Base-by-base conservation (phyloP, 805 yeast species). In the Pichia heedii region DNA sequence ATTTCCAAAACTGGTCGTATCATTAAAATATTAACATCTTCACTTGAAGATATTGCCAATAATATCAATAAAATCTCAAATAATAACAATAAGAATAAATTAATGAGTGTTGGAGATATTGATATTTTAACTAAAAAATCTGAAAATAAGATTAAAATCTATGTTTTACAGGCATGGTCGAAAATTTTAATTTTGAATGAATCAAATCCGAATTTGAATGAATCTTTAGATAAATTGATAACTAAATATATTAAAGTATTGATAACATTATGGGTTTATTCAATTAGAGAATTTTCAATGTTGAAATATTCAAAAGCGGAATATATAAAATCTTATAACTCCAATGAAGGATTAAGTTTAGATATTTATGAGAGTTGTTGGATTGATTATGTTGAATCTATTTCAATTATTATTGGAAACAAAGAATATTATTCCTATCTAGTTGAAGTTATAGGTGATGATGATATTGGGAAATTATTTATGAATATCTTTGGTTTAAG, bases 401-500 rank as follows among this genome's bases (percentile, higher is more conserved):
- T 88, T 49, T 81, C 93, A 13, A 66, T 77, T 9, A 67, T 84
- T 33, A 67, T 83, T 34, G 78, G 78, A 15, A 36, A 45, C 18
- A 13, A 41, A 34, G 67, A 65, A 19, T 70, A 81, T 48, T 65
- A 70, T 2, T 52, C 61, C 0, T 57, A 69, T 12, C 67, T 83
- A 18, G 58, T 66, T 6, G 63, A 67, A 2, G 67, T 76, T 30
- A 58, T 85, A 37, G 72, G 69, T 15, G 26, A 36, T 5, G 77
- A 72, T 11, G 88, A 81, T 48, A 65, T 76, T 1, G 68, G 73
- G 5, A 77, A 76, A 48, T 84, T 88, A 51, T 80, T 84, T 61
- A 84, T 86, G 56, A 81, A 88, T 26, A 60, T 89, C 33, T 84
- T 83, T 63, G 84, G 96, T 11, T 84, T 85, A 51, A 86, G 96